Base-by-base conservation (phyloP, 1,284 basidiomycete genomes). In the Ceratobasidium sp. region DNA sequence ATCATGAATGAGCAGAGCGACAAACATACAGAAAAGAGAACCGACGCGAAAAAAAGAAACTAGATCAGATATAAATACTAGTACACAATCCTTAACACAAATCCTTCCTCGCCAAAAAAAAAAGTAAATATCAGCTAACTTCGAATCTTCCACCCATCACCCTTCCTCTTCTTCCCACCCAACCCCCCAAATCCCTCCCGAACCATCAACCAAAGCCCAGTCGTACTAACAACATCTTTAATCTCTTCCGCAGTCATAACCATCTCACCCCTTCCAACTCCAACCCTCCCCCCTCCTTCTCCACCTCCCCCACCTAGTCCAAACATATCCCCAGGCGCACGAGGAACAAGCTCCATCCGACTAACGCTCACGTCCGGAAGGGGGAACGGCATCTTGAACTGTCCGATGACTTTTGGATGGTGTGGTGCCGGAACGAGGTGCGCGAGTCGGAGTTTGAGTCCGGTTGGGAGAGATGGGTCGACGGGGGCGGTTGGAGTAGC, bases 381-480 rank as follows among this genome's bases (percentile, higher is more conserved):
- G 0, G 94, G 93, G 84, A 93, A 95, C 10, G 97, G 96, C 68
- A 98, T 91, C 84, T 96, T 95, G 78, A 99, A 89, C 86, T 97
- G 91, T 49, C 93, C 94, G 42, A 99, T 94, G 23, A 99, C 93
- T 84, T 97, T 97, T 7, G 97, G 97, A 85, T 99, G 97, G 84
- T 99, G 96, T 20, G 97, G 97, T 1, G 97, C 97, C 6, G 97
- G 97, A 10, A 92, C 92, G 49, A 98, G 89, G 39, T 93, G 95
- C 13, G 92, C 96, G 13, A 89, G 80, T 12, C 82, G 79, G 12
- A 94, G 89, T 83, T 93, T 93, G 67, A 92, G 79, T 58, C 85
- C 58, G 1, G 42, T 58, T 3, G 44, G 39, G 5, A 63, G 39
- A 15, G 60, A 23, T 4, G 60, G 60, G n/a, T 63, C 60, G 60